phyloP scores from a whole-genome alignment of 495 filamentous ascomycete species.

The Podospora fimiseda region DNA sequence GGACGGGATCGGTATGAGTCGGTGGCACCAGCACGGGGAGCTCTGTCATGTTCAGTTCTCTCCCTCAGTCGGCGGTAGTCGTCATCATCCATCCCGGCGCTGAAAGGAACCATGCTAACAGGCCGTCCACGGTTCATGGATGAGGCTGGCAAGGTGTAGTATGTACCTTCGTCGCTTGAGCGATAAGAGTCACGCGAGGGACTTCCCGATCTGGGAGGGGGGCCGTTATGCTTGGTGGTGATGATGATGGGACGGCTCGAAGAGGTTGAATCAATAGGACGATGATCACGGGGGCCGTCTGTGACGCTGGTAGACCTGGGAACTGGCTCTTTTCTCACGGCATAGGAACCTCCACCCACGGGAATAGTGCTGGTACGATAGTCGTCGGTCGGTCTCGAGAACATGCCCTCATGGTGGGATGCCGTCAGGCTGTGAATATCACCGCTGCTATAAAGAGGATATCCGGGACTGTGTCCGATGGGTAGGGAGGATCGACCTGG shows the following conservation, averaged over 20 bases:
- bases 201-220: slow-evolving; percentile 31
- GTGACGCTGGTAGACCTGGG: slow-evolving; percentile 35
- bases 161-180: slow-evolving; percentile 41
- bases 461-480: slow-evolving; percentile 33
- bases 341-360: slow-evolving; percentile 40
- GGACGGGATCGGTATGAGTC: slow-evolving; percentile 37
- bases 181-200: slow-evolving; percentile 45
- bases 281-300: slow-evolving; percentile 31
- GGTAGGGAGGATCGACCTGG: slow-evolving; percentile 44
- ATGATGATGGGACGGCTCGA: slow-evolving; percentile 42
- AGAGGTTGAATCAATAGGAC: slow-evolving; percentile 29
- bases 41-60: slow-evolving; percentile 36
- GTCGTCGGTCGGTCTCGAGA: slow-evolving; percentile 24
- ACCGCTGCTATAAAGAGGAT: slow-evolving; percentile 34
- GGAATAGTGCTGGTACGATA: slow-evolving; percentile 25
- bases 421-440: slow-evolving; percentile 36
- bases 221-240: slow-evolving; percentile 32
- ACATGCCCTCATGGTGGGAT: slow-evolving; percentile 31
- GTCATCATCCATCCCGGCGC: slow-evolving; percentile 36
- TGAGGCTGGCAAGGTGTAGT: slow-evolving; percentile 45
- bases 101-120: slow-evolving; percentile 21
- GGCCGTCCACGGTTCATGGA: slow-evolving; percentile 36
- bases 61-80: slow-evolving; percentile 40
- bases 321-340: slow-evolving; percentile 40
- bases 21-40: slow-evolving; percentile 18